These are phyloP conservation scores for Raphanus hybrid DNA, from an alignment of 441 rosid species.

Conservation along the genomic window DNA sequence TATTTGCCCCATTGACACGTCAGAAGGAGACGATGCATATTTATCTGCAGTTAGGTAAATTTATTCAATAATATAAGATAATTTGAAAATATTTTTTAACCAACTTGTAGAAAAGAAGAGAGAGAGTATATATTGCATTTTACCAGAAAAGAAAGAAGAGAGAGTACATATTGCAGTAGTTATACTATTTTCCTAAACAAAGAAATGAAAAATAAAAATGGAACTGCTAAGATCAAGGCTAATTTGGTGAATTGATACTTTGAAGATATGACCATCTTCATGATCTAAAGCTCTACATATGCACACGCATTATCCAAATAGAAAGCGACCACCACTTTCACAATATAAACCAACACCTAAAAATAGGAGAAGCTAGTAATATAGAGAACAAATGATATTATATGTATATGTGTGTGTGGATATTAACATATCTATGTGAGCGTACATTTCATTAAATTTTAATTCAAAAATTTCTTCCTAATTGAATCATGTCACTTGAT, in stretches of 20 bases:
- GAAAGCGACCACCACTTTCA: constrained; percentile 42
- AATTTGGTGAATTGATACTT: constrained; percentile 40
- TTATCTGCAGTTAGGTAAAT: too few species aligned
- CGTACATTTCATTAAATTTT: neutral
- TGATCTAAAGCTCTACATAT: constrained; percentile 30
- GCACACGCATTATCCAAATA: constrained; percentile 34
- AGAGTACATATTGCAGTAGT: neutral
- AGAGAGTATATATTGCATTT: too few species aligned
- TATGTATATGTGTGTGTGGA: neutral
- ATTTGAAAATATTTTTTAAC: too few species aligned
- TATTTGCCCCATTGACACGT: too few species aligned
- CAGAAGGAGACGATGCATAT: too few species aligned
- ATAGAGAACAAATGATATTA: neutral
- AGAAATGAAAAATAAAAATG: neutral
- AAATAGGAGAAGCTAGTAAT: neutral
- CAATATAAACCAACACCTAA: constrained; percentile 5
- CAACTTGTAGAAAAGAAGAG: neutral
- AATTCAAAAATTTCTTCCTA: neutral
- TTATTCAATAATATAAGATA: too few species aligned
- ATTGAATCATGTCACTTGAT: neutral
- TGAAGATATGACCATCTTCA: constrained; percentile 37
- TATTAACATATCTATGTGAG: neutral
- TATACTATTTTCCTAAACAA: neutral
- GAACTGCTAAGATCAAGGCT: constrained; percentile 42
- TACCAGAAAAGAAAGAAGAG: too few species aligned